Evolutionary conservation across 805 yeast genomes (phyloP), one percentile per base, ranked within the genome.

Genomic region (Pichia ethanolica): DNA sequence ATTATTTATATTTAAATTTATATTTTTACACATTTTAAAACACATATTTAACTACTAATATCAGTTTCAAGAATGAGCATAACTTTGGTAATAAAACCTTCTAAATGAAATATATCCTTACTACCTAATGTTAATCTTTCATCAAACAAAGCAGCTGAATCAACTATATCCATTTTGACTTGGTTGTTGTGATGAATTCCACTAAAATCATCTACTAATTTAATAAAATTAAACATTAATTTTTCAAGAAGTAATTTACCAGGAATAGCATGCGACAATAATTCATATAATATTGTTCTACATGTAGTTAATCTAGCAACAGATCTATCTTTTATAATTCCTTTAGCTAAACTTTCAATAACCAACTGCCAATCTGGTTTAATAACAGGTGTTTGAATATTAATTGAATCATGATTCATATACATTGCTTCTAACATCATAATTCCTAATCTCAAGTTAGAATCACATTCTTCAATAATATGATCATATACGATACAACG

Each of bases 181-280:
- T 57, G 51, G 38, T 42, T 44, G 6, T 36, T 46, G 37, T 59
- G 46, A 11, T 47, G 50, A 28, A 65, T 48, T 4, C 51, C 53
- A n/a, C 52, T 49, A 8, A 50, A 45, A 30, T 48, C 50, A 39
- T 56, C 62, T n/a, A 58, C 37, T 1, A 54, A 41, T 9, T 39
- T 42, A 63, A 70, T 65, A 30, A 77, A 57, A 30, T 62, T 61
- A 42, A 64, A 60, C 28, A 71, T 62, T 43, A 85, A 63, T 39
- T 71, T 81, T 60, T 87, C 88, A 57, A 91, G 68, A 25, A 93
- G 82, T n/a, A 81, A 69, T 50, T 82, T 77, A 3, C 97, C 83
- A 0, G 99, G 98, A 38, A 93, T 91, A 58, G 98, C 90, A 66
- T 93, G 99, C 0, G 97, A 81, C 35, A 93, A 67, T 35, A 93